Percentiles rank a stretch among this genome's conserved stretches.
Conservation (phyloP, 164 flowering plant genomes). For the Macadamia tetraphylla region DNA sequence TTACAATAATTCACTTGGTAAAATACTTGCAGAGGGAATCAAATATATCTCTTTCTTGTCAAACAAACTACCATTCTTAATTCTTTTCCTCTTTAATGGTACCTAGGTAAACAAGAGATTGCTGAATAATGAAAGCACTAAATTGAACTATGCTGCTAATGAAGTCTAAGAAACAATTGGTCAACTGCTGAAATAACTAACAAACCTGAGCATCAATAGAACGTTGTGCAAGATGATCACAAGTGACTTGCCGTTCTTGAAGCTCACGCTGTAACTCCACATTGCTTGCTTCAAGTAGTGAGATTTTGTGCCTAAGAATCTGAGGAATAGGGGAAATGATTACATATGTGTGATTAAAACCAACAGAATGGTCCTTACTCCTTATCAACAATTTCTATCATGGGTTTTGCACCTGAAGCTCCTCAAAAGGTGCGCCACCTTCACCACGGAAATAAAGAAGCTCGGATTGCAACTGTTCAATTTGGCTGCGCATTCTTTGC, state of each 20-base stretch:
- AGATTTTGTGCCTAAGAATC: conserved; percentile 74
- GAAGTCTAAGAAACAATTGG: background rate
- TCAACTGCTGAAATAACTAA: background rate
- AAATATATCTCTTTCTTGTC: too few species aligned
- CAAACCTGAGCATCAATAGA: conserved; percentile 88
- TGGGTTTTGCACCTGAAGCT: conserved; percentile 58
- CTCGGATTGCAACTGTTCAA: conserved; percentile 91
- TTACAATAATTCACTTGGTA: too few species aligned
- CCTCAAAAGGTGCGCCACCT: conserved; percentile 65
- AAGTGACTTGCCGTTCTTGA: conserved; percentile 40
- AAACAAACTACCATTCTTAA: too few species aligned
- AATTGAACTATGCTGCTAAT: background rate
- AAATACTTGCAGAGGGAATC: too few species aligned
- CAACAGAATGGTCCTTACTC: background rate
- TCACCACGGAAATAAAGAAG: conserved; percentile 72
- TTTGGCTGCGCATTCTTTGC: conserved; percentile 81
- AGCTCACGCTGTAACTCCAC: conserved; percentile 66
- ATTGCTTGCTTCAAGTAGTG: conserved; percentile 85
- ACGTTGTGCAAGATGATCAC: conserved; percentile 60
- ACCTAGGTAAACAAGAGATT: too few species aligned
- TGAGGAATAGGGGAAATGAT: conserved; percentile 10
- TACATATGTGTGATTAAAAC: background rate
- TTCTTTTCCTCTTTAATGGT: too few species aligned
- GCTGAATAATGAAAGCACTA: background rate
- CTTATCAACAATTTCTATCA: background rate